Evolutionary conservation across 345 rosid genomes (phyloP), one percentile per base, ranked within the genome.

Genomic region (Populus pruinosa): DNA sequence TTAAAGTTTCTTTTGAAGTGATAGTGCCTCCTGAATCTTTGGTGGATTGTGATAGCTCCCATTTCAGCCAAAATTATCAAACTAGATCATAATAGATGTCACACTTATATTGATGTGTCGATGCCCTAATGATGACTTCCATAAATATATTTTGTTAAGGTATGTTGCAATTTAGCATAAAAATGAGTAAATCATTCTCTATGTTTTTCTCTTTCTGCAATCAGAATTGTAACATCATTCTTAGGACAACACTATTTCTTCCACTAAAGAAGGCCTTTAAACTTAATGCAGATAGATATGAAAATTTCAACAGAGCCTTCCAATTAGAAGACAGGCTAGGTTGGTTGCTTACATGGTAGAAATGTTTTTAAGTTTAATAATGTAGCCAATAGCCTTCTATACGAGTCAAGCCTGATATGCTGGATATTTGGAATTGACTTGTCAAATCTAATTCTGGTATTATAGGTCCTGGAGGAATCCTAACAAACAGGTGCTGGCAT

Each of bases 1-100:
- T n/a, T 62, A 67, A 67, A 61, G 38, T 59, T 6, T 36, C 12
- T 73, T 41, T 73, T 62, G 55, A 73, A 25, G 56, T 61, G 68
- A 36, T 27, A 31, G 63, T 21, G 4, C 38, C 65, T 56, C 35
- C 11, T 13, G 44, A 41, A 10, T 41, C 44, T 41, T 10, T 41
- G 14, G 11, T 41, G 44, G 44, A 16, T 50, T 50, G 18, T 23
- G 12, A 36, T 61, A 67, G 23, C 38, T 39, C 18, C 21, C 23
- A 53, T 21, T 13, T 73, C 2, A 61, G 23, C 41, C 36, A 61
- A 73, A 73, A 21, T 35, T 33, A 72, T 21, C 29, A 55, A 36
- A 41, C 41, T 61, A 14, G 5, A 39, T 39, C 10, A 18, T 53
- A 39, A 43, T n/a, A 23, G 27, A 61, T 23, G 17, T 35, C 68